These are phyloP conservation scores for Biscogniauxia sp. DNA, from an alignment of 2,329 filamentous ascomycete species.

Conservation along the genomic window DNA sequence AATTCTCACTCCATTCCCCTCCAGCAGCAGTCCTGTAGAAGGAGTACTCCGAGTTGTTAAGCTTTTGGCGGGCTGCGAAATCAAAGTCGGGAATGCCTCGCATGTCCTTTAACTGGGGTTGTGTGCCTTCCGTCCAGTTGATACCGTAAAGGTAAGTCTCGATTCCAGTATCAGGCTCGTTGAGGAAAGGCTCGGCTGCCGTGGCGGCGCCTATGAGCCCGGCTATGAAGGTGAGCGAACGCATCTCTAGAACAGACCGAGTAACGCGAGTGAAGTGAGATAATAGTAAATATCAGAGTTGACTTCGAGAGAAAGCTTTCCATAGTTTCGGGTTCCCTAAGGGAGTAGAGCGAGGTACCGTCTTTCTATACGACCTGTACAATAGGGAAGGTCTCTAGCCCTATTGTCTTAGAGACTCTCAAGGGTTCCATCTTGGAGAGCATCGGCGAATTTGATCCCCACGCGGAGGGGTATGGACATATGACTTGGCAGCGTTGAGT, in stretches of 20 bases:
- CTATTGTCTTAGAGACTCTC: neutral
- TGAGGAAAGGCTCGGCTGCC: slow-evolving; percentile 32
- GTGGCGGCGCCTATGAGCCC: slow-evolving; percentile 26
- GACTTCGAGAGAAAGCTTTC: neutral
- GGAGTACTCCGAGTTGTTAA: slow-evolving; percentile 42
- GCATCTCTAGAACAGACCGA: slow-evolving; percentile 4
- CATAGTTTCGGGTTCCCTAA: neutral
- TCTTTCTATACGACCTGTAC: neutral
- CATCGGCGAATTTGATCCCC: slow-evolving; percentile 16
- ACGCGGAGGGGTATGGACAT: slow-evolving; percentile 15
- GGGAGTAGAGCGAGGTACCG: neutral
- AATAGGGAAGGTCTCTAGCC: neutral
- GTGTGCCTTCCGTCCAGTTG: slow-evolving; percentile 34
- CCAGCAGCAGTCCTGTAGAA: slow-evolving; percentile 50
- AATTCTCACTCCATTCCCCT: slow-evolving; percentile 41
- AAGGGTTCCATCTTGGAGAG: neutral
- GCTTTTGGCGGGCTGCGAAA: slow-evolving; percentile 43
- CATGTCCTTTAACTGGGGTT: slow-evolving; percentile 41
- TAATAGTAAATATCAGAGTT: neutral
- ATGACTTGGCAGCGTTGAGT: neutral
- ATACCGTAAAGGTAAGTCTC: slow-evolving; percentile 27
- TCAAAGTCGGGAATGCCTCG: slow-evolving; percentile 49
- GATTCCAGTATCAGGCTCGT: slow-evolving; percentile 37
- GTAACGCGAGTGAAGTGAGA: neutral
- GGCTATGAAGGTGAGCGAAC: slow-evolving; percentile 1